Base-by-base conservation (phyloP, 2,329 filamentous ascomycete genomes). In the Fusarium redolens region DNA sequence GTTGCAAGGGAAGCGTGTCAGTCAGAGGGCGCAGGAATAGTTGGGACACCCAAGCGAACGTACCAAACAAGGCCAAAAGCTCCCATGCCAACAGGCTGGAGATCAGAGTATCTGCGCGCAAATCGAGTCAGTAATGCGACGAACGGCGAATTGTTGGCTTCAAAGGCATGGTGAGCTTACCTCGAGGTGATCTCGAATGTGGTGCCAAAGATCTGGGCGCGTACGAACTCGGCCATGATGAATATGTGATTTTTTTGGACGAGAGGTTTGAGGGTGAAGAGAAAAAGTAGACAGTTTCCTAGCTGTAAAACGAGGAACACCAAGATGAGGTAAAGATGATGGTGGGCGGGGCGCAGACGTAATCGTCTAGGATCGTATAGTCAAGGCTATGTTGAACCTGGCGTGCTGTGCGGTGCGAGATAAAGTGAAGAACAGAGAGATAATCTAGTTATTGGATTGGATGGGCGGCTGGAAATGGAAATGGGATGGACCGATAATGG, bases 181-280 rank as follows among this genome's bases (percentile, higher is more conserved):
- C 96, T 93, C 85, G 95, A 98, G 78, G 96, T 99, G 86, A 98
- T 98, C 90, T 99, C 96, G 82, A 99, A 99, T 78, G 96, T 98
- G 72, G 96, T 99, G 83, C 96, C 96, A 82, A 99, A 99, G 84
- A 99, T 98, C 89, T 98, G 96, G 82, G 96, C 95, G 85, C 96
- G 93, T 82, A 99, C 94, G 85, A 99, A 99, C 89, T 99, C 96
- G 83, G 96, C 96, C 96, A 99, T 98, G 83, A 81, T 92, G 90
- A 82, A 77, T 61, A 43, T 68, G 45, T 61, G 55, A 58, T 56
- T 60, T 55, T 28, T 51, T 56, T 61, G 50, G 52, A 68, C 41
- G 70, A 58, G 44, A 56, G 31, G 41, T 66, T 65, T 52, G 52
- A 37, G 41, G 44, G 45, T 68, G 18, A 35, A 37, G 18, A 63